A percentile compares a stretch with the other conserved stretches of the same genome.
Evolutionary conservation across 805 yeast species (phyloP).

Genomic region (Candida ficus): DNA sequence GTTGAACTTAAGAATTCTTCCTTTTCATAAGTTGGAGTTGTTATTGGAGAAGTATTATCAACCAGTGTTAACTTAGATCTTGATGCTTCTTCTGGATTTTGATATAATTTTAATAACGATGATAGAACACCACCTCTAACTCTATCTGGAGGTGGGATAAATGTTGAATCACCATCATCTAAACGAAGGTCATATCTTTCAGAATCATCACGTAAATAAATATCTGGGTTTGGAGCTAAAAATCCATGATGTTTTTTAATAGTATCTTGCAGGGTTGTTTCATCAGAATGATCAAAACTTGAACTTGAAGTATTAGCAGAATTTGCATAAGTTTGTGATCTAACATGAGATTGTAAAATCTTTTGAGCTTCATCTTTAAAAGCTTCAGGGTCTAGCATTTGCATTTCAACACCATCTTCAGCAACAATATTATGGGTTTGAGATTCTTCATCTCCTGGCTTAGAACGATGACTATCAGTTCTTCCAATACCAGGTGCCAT

Average conservation of each 20-base stretch:
- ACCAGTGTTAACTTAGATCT: constrained; percentile 19
- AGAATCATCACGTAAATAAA: constrained; percentile 28
- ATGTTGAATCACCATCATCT: constrained; percentile 29
- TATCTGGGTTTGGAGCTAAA: constrained; percentile 39
- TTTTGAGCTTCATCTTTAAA: constrained; percentile 50
- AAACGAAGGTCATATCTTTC: constrained; percentile 26
- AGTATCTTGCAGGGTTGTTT: constrained; percentile 22
- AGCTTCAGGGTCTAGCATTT: constrained; percentile 35
- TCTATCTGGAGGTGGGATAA: constrained; percentile 54
- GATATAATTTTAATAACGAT: constrained; percentile 67
- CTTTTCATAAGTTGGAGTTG: constrained; percentile 5
- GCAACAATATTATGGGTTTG: constrained; percentile 24
- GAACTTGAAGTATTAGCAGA: neutral
- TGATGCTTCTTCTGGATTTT: constrained; percentile 31
- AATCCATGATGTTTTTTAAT: constrained; percentile 20
- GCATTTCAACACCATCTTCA: constrained; percentile 39
- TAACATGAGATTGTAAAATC: constrained; percentile 42
- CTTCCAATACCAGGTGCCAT: constrained; percentile 34
- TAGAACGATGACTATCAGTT: constrained; percentile 10
- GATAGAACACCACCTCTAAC: constrained; percentile 87
- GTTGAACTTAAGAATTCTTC: constrained; percentile 3
- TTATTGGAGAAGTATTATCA: constrained; percentile 15
- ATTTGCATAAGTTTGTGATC: neutral
- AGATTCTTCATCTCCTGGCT: constrained; percentile 31
- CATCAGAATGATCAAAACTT: constrained; percentile 13